phyloP scores from a whole-genome alignment of 768 basidiomycete genomes.

The Tubosaeta sp. region DNA sequence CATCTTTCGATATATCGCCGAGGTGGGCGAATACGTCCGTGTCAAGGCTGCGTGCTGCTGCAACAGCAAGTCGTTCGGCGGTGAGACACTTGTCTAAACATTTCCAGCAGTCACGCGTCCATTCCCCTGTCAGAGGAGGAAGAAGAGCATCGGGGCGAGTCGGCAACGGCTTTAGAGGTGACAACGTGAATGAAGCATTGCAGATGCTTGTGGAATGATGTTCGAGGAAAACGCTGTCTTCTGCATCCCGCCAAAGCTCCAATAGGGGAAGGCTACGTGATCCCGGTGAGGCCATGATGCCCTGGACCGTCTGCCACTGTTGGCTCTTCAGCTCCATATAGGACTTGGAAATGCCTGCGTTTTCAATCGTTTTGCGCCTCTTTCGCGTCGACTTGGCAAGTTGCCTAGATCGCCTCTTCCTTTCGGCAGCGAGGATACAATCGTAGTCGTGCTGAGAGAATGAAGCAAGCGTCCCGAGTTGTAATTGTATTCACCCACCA shows the following conservation, averaged over 20 bases:
- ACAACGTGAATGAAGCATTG: slow-evolving; percentile 14
- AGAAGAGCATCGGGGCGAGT: background rate
- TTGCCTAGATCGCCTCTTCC: slow-evolving; percentile 25
- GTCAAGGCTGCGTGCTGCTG: slow-evolving; percentile 24
- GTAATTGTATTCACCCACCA: slow-evolving; percentile 45
- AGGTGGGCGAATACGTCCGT: slow-evolving; percentile 45
- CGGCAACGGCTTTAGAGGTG: slow-evolving; percentile 10
- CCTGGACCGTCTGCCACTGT: slow-evolving; percentile 10
- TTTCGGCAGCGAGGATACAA: slow-evolving; percentile 47
- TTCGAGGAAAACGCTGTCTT: slow-evolving; percentile 28
- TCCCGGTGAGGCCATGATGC: slow-evolving; percentile 20
- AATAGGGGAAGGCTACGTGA: slow-evolving; percentile 31
- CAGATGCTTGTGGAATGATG: slow-evolving; percentile 18
- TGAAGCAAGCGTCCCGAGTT: background rate
- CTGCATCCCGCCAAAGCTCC: slow-evolving; percentile 28
- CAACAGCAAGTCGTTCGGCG: slow-evolving; percentile 57
- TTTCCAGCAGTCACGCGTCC: slow-evolving; percentile 81
- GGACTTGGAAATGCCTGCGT: slow-evolving; percentile 29
- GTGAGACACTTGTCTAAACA: slow-evolving; percentile 73
- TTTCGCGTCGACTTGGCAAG: slow-evolving; percentile 32
- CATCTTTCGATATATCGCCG: slow-evolving; percentile 47
- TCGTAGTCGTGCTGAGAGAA: slow-evolving; percentile 76
- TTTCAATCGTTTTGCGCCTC: slow-evolving; percentile 35
- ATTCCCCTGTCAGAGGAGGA: slow-evolving; percentile 31
- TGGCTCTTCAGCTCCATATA: slow-evolving; percentile 7